A percentile compares a stretch with the other conserved stretches of the same genome.
Conservation (phyloP, 805 yeast genomes). For the Wickerhamomyces rabaulensis region DNA sequence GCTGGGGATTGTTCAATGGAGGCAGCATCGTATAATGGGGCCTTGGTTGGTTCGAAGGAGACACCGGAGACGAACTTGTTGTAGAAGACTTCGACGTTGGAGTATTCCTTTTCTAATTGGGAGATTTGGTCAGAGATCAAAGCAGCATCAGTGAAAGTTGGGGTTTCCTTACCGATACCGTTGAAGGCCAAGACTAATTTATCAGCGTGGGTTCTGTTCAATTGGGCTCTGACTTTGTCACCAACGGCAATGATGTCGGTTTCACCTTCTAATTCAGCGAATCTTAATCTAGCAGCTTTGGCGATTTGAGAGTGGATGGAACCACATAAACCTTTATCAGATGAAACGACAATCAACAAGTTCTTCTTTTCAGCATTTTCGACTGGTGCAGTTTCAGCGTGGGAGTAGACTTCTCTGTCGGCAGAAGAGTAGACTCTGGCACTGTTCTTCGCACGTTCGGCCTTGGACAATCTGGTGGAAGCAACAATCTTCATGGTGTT, state of each 20-base stretch:
- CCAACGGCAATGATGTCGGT: slow-evolving; percentile 86
- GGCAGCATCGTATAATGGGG: slow-evolving; percentile 61
- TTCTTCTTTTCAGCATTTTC: slow-evolving; percentile 52
- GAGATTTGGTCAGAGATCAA: slow-evolving; percentile 80
- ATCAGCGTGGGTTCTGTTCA: slow-evolving; percentile 73
- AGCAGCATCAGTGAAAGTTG: slow-evolving; percentile 87
- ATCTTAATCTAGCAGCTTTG: slow-evolving; percentile 73
- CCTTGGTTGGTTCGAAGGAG: slow-evolving; percentile 77
- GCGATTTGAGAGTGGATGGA: slow-evolving; percentile 95
- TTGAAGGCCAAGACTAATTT: slow-evolving; percentile 70
- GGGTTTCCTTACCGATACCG: slow-evolving; percentile 96
- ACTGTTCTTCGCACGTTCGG: slow-evolving; percentile 88
- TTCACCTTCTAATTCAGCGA: slow-evolving; percentile 49
- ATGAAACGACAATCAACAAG: slow-evolving; percentile 81
- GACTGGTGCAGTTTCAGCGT: slow-evolving; percentile 70
- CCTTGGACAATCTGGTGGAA: slow-evolving; percentile 91
- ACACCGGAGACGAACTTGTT: slow-evolving; percentile 86
- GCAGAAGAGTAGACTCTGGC: slow-evolving; percentile 81
- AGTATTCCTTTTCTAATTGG: slow-evolving; percentile 53
- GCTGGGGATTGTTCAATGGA: slow-evolving; percentile 83
- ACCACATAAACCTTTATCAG: slow-evolving; percentile 99
- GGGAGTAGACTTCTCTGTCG: slow-evolving; percentile 71
- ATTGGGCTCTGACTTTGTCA: slow-evolving; percentile 89
- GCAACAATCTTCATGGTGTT: slow-evolving; percentile 99
- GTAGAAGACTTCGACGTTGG: slow-evolving; percentile 74